A percentile compares a stretch with the other conserved stretches of the same genome.
phyloP scores from a whole-genome alignment of 208 protist genomes.

The Polymyxa betae region DNA sequence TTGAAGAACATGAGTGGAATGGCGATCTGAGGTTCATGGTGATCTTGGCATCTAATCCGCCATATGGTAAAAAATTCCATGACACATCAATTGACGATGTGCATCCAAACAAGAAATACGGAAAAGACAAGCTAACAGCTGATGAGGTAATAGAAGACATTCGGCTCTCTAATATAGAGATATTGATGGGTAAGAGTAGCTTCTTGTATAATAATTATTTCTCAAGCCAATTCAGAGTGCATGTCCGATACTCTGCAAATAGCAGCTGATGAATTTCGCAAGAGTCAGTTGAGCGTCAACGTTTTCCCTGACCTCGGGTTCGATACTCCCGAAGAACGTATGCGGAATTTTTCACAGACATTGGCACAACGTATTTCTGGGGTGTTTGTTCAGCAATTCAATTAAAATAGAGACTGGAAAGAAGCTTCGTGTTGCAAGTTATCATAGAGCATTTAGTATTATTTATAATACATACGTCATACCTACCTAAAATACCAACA shows the following conservation, averaged over 20 bases:
- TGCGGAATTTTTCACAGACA: background rate
- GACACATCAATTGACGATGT: background rate
- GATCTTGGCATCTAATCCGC: background rate
- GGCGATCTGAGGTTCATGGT: constrained; percentile 33
- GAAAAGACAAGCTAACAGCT: background rate
- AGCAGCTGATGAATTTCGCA: background rate
- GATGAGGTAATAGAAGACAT: background rate
- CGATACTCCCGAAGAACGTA: background rate
- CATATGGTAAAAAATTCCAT: constrained; percentile 1
- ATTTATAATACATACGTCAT: too few species aligned
- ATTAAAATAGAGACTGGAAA: too few species aligned
- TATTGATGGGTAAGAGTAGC: constrained; percentile 11
- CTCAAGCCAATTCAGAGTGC: background rate
- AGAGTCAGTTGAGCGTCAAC: background rate
- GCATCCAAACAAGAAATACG: background rate
- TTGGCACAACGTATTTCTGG: background rate
- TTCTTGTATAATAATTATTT: background rate
- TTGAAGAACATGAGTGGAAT: constrained; percentile 6
- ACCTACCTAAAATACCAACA: too few species aligned
- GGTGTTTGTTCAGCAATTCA: too few species aligned
- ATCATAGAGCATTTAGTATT: too few species aligned
- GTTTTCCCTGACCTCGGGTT: constrained; percentile 43
- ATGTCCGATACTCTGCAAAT: background rate
- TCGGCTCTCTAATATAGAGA: background rate
- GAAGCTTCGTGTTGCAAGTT: too few species aligned